Conservation (phyloP, 768 basidiomycete species). For the Mycena crocata region DNA sequence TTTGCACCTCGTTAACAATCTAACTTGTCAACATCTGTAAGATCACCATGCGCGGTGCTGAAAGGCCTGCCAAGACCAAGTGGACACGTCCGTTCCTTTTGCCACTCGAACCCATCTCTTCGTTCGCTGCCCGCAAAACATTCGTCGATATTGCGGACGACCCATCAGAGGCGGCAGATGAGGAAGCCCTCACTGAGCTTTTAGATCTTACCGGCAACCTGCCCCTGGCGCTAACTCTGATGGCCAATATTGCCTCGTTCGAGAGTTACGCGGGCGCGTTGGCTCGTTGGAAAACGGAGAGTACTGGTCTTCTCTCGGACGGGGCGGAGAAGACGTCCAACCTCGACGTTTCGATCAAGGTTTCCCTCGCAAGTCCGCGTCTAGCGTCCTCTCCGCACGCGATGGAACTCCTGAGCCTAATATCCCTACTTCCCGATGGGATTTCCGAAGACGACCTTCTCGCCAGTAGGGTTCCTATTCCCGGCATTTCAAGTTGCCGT, state of each 20-base stretch:
- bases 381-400: neutral
- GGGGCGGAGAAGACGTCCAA: neutral
- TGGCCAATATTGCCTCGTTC: constrained; percentile 1
- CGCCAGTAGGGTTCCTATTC: neutral
- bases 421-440: constrained; percentile 2
- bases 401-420: neutral
- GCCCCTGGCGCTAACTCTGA: constrained; percentile 2
- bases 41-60: constrained; percentile 9
- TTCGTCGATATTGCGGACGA: constrained; percentile 2
- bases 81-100: constrained; percentile 5
- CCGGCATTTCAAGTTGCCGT: neutral
- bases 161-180: neutral
- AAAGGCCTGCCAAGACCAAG: constrained; percentile 1
- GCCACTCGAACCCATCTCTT: constrained; percentile 1
- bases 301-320: neutral
- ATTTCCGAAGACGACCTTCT: neutral
- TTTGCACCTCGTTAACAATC: no score
- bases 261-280: neutral
- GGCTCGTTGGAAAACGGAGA: neutral
- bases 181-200: neutral
- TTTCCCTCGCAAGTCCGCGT: neutral
- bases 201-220: neutral
- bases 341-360: neutral
- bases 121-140: neutral
- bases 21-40: neutral